A percentile compares a stretch with the other conserved stretches of the same genome.
Evolutionary conservation across 768 basidiomycete genomes (phyloP).

Genomic region (Mycena leptocephala): DNA sequence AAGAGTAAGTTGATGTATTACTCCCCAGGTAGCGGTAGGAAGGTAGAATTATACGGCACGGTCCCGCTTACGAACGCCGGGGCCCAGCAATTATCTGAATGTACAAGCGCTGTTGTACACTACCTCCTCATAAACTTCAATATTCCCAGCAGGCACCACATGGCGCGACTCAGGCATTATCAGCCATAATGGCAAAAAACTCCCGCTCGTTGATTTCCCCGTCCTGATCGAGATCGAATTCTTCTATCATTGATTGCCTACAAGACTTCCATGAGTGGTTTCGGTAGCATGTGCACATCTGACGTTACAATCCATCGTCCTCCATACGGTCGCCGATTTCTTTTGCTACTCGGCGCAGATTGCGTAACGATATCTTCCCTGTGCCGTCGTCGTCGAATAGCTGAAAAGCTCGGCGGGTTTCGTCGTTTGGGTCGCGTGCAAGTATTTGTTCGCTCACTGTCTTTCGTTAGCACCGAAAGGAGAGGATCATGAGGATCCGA

Average conservation of each 20-base stretch:
- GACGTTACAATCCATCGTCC: constrained; percentile 93
- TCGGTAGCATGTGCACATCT: neutral
- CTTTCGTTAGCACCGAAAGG: constrained; percentile 30
- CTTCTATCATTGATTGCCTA: constrained; percentile 99
- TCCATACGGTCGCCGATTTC: constrained; percentile 96
- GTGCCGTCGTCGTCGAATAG: constrained; percentile 97
- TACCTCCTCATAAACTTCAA: too few species aligned
- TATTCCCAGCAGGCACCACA: too few species aligned
- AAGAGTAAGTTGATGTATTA: too few species aligned
- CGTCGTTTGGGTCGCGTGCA: constrained; percentile 95
- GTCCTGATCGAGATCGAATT: constrained; percentile 98
- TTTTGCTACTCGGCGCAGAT: constrained; percentile 94
- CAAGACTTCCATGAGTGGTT: constrained; percentile 3
- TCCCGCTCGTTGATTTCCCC: constrained; percentile 98
- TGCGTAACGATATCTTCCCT: constrained; percentile 93
- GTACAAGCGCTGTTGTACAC: too few species aligned
- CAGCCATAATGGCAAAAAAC: constrained; percentile 97
- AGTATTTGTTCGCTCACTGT: constrained; percentile 96
- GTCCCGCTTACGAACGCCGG: too few species aligned
- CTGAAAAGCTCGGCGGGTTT: constrained; percentile 96
- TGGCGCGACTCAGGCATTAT: constrained; percentile 76
- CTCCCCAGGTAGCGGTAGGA: too few species aligned
- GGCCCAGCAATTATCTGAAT: too few species aligned
- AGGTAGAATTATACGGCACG: too few species aligned
- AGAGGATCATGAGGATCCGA: neutral